Conservation (phyloP, 2,329 filamentous ascomycete genomes). For the Fusarium sp. region DNA sequence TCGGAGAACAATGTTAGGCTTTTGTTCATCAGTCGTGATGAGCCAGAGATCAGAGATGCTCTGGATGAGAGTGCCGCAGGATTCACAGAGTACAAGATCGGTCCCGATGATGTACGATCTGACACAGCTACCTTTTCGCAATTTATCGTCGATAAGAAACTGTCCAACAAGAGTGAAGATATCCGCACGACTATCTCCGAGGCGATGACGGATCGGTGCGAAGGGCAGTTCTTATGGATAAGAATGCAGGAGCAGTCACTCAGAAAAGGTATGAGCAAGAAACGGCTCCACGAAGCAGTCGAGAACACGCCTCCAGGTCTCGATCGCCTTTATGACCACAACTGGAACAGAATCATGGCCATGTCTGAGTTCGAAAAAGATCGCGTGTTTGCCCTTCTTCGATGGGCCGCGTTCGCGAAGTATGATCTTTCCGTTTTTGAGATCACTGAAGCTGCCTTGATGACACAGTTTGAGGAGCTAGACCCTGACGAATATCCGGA, state of each 20-base stretch:
- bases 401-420: conserved; percentile 45
- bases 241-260: conserved; percentile 46
- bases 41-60: conserved; percentile 37
- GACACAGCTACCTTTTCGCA: conserved; percentile 40
- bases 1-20: conserved; percentile 27
- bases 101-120: conserved; percentile 31
- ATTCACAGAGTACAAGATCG: conserved; percentile 14
- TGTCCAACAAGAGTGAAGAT: conserved; percentile 41
- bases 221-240: conserved; percentile 52
- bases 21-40: conserved; percentile 44
- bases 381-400: conserved; percentile 46
- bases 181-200: conserved; percentile 35
- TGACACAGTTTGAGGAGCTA: conserved; percentile 30
- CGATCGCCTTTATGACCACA: conserved; percentile 46
- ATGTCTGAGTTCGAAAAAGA: conserved; percentile 21
- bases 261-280: conserved; percentile 41
- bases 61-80: background rate
- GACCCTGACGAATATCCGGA: conserved; percentile 44
- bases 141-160: conserved; percentile 45
- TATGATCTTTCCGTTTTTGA: conserved; percentile 37
- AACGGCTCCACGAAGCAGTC: conserved; percentile 45
- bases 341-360: conserved; percentile 42
- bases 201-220: conserved; percentile 42
- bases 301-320: conserved; percentile 45
- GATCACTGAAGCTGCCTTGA: conserved; percentile 41